Evolutionary conservation across 768 basidiomycete species (phyloP), one percentile per base, ranked within the genome.

Genomic region (Hericium coralloides): DNA sequence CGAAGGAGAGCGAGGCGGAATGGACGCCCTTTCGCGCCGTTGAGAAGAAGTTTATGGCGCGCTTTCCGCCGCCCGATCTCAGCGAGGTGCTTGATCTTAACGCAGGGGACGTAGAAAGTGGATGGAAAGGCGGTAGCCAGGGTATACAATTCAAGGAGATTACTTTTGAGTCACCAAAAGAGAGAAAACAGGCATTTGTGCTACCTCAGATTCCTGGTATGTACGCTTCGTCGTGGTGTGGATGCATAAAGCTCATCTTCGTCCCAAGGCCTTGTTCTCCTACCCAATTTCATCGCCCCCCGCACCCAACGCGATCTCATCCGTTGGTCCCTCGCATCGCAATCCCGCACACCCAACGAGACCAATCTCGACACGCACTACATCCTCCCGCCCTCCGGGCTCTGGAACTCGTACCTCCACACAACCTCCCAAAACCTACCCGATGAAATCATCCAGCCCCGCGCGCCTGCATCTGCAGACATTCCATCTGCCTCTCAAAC

Each of bases 361-460:
- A 95, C 92, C 0, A 95, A 93, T 63, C 83, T 98, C 20, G 89
- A 95, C 56, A 80, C 83, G 0, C 95, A 98, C 68, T 97, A 95
- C 64, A 49, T 74, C 45, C 74, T 97, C 7, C 95, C 95, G 0
- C 52, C 69, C 17, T 73, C 81, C 12, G 90, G 94, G 12, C 69
- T 98, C 22, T 99, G 95, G 93, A 80, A 82, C 43, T 70, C 79
- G 2, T 78, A 75, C 68, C 61, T 84, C 18, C 59, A 65, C 18
- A 70, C 73, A 10, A 67, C 57, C 22, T 72, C 76, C 20, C 60
- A 67, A 2, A 50, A 26, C 14, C 18, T 50, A 2, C 20, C 18
- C 10, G 49, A 36, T 17, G 49, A 50, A 12, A 25, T 70, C 5
- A 66, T 86, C 20, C 71, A 76, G 25, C 79, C 83, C 1, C 82